phyloP scores from a whole-genome alignment of 148 eudicot genomes.

The Salicornia ramosissima region DNA sequence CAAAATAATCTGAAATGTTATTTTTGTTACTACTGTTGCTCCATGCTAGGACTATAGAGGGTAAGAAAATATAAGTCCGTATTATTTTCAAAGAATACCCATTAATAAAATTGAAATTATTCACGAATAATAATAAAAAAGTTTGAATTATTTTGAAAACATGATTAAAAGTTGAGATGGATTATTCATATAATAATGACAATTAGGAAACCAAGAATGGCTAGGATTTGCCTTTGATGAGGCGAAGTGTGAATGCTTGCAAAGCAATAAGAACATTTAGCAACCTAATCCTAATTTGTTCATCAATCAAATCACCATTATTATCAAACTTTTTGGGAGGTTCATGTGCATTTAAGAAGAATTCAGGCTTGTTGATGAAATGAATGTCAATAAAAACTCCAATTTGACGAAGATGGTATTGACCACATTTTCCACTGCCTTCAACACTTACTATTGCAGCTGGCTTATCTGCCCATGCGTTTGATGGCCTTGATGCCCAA shows the following conservation, averaged over 20 bases:
- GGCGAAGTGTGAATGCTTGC: conserved; percentile 49
- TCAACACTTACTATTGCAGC: conserved; percentile 68
- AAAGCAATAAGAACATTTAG: conserved; percentile 49
- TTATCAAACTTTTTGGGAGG: conserved; percentile 57
- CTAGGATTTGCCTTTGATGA: conserved; percentile 25
- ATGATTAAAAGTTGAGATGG: too few relatives aligned
- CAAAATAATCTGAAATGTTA: too few relatives aligned
- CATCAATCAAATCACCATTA: conserved; percentile 72
- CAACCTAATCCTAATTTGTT: conserved; percentile 37
- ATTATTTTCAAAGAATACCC: too few relatives aligned
- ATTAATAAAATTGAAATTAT: too few relatives aligned
- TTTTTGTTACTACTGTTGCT: too few relatives aligned
- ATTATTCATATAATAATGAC: too few relatives aligned
- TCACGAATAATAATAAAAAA: too few relatives aligned
- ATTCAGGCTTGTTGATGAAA: conserved; percentile 90
- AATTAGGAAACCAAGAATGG: background rate
- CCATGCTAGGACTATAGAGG: too few relatives aligned
- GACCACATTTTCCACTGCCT: conserved; percentile 57
- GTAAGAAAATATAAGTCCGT: too few relatives aligned
- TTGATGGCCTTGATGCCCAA: conserved; percentile 89
- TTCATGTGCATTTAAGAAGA: conserved; percentile 43
- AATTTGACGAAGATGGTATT: conserved; percentile 78
- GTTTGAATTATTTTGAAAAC: too few relatives aligned
- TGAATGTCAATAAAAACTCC: conserved; percentile 78
- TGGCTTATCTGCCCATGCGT: conserved; percentile 69